Conservation (phyloP, 331 rosid species). For the Malus hybrid region DNA sequence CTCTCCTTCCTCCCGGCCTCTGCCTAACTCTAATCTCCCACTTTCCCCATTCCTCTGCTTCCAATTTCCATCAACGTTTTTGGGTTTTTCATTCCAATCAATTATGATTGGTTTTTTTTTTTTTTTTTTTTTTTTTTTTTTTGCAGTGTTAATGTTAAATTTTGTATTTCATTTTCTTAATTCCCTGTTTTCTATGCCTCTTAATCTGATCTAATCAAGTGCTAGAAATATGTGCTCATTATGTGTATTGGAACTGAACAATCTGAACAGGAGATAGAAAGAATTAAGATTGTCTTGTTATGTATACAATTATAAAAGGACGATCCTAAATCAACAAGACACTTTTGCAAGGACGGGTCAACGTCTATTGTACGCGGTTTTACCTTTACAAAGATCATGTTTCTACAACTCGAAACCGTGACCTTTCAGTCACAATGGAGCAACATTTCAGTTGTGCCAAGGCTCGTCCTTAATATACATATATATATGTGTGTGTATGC, state of each 20-base stretch:
- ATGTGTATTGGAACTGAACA: background rate
- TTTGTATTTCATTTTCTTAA: background rate
- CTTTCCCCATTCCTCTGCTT: background rate
- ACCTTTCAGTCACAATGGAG: no score
- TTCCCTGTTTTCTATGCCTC: background rate
- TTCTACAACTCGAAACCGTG: no score
- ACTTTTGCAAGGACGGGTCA: no score
- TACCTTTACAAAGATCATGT: no score
- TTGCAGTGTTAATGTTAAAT: background rate
- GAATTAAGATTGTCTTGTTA: no score
- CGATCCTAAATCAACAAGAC: no score
- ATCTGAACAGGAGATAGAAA: no score
- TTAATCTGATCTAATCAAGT: background rate
- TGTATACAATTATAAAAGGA: no score
- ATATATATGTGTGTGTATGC: background rate
- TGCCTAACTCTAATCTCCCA: background rate
- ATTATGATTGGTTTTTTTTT: background rate
- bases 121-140: no score
- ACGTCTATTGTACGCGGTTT: no score
- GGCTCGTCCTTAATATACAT: no score
- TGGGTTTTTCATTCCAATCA: conserved; percentile 8
- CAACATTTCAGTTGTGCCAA: no score
- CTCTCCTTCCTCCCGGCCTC: background rate
- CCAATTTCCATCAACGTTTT: background rate
- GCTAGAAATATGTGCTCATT: background rate